Conservation (phyloP, 768 basidiomycete genomes). For the Astraeus odoratus region DNA sequence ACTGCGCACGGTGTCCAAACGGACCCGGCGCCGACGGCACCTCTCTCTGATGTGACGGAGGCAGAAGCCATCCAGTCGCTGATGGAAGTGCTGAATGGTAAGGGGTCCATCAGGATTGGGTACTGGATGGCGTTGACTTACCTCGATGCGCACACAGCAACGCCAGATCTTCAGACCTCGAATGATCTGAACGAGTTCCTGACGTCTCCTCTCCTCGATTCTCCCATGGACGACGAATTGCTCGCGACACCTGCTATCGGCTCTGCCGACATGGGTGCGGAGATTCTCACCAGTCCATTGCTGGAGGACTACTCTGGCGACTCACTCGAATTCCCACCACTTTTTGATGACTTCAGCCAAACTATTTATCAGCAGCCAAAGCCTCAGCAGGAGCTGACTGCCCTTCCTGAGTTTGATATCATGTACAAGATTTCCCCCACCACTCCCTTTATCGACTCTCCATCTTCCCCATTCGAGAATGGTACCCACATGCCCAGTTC, state of each 20-base stretch:
- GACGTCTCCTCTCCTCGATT: conserved; percentile 42
- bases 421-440: conserved; percentile 46
- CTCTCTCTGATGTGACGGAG: conserved; percentile 16
- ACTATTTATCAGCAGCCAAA: conserved; percentile 13
- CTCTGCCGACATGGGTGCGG: conserved; percentile 27
- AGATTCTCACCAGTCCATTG: conserved; percentile 37
- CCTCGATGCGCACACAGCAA: conserved; percentile 15
- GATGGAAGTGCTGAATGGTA: conserved; percentile 35
- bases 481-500: conserved; percentile 11
- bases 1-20: conserved; percentile 27
- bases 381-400: conserved; percentile 7
- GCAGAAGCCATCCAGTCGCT: conserved; percentile 31
- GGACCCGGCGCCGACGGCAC: conserved; percentile 21
- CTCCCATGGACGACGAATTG: conserved; percentile 39
- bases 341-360: conserved; percentile 22
- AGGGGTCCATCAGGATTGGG: conserved; percentile 1
- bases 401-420: conserved; percentile 24
- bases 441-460: conserved; percentile 42
- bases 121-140: background rate
- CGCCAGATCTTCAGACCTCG: conserved; percentile 33
- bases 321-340: conserved; percentile 27
- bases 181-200: conserved; percentile 36
- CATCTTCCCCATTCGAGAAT: conserved; percentile 21
- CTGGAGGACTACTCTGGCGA: conserved; percentile 30
- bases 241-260: conserved; percentile 38